Base-by-base conservation (phyloP, 306 rosid genomes). In the Corylus heterophylla region DNA sequence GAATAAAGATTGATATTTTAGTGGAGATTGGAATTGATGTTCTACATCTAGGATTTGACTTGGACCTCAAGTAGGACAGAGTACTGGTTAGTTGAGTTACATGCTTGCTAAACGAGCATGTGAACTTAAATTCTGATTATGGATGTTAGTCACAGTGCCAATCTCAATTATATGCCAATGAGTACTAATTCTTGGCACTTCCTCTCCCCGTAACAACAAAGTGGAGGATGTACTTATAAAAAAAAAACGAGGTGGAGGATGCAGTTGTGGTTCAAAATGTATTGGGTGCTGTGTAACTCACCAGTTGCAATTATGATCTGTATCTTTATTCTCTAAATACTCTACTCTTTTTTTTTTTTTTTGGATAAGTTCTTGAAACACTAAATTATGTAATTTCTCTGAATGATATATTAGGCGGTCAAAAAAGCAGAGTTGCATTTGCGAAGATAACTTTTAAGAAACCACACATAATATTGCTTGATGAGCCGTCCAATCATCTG, bases 401-500 rank as follows among this genome's bases (percentile, higher is more conserved):
- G 69, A 71, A 69, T 82, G 76, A 75, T 71, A 27, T 78, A 74
- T 76, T 76, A 96, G 99, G 99, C 80, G 99, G 99, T 80, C 99
- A 96, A 89, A 96, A 96, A 86, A 96, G 99, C 86, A 93, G 99
- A 86, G 99, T 96, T 75, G 99, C 99, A 51, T 96, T 96, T 76
- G 90, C 99, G 16, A 96, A 96, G 92, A 96, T 96, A 63, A 96
- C 99, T 71, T 96, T 93, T 85, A 96, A 84, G 96, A 96, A 96
- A 84, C 99, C 99, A 22, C 99, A 96, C 89, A 93, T 96, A 76
- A 85, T 96, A 79, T 86, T 96, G 83, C 99, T 96, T 73, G 99
- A 96, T 81, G 99, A 96, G 85, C 99, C 99, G 54, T 96, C 99
- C 87, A 96, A 96, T 89, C 99, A 96, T 88, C 86, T 96, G 94